phyloP scores from a whole-genome alignment of 2,329 filamentous ascomycete species.

The Tolypocladium amazonense region DNA sequence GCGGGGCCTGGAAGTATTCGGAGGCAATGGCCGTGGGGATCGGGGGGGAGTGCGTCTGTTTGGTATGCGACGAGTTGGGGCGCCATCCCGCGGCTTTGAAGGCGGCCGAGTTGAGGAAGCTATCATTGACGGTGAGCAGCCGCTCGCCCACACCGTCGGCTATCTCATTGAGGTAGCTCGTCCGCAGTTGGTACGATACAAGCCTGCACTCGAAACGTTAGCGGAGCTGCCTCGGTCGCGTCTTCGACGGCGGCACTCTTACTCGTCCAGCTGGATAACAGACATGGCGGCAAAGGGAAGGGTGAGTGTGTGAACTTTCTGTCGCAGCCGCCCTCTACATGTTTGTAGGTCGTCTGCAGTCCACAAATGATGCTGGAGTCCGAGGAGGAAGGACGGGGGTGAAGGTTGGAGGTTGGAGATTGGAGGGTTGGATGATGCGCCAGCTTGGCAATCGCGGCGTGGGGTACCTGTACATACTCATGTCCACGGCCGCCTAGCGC shows the following conservation, averaged over 20 bases:
- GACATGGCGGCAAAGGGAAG: slow-evolving; percentile 17
- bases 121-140: slow-evolving; percentile 70
- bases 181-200: slow-evolving; percentile 72
- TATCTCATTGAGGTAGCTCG: slow-evolving; percentile 68
- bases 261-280: slow-evolving; percentile 28
- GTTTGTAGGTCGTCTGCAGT: not conserved
- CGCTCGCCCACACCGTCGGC: slow-evolving; percentile 79
- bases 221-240: not conserved
- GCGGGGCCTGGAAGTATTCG: slow-evolving; percentile 71
- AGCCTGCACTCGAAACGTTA: slow-evolving; percentile 40
- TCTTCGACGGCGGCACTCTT: slow-evolving; percentile 5
- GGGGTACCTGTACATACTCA: too few species aligned
- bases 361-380: not conserved
- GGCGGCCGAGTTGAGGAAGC: slow-evolving; percentile 66
- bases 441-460: not conserved
- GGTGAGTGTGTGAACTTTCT: not conserved
- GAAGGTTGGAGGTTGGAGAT: not conserved
- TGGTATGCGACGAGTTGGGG: slow-evolving; percentile 61
- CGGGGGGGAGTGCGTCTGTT: slow-evolving; percentile 75
- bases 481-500: not conserved
- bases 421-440: not conserved
- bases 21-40: slow-evolving; percentile 75
- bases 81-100: slow-evolving; percentile 80
- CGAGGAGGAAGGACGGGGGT: not conserved
- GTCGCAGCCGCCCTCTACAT: slow-evolving; percentile 8